Evolutionary conservation across 2,329 filamentous ascomycete genomes (phyloP).

Genomic region (Trichoderma afroharzianum): DNA sequence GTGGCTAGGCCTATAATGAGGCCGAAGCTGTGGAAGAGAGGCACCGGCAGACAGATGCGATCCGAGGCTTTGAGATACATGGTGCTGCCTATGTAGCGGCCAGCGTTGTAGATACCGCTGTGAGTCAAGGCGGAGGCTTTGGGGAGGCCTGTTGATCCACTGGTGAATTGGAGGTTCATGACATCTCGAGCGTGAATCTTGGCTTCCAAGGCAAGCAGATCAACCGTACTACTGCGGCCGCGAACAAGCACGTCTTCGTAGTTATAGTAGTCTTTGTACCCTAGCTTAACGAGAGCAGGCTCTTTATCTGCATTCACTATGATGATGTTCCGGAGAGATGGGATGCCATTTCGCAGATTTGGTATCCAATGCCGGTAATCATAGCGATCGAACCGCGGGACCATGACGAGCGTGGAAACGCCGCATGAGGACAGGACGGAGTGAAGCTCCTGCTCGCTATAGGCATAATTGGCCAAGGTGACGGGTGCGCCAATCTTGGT

Average conservation of each 20-base stretch:
- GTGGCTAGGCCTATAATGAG: conserved; percentile 3
- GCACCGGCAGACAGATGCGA: not conserved
- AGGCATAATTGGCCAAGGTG: not conserved
- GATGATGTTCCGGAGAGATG: not conserved
- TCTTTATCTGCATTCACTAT: not conserved
- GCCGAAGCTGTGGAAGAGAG: conserved; percentile 1
- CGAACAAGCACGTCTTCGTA: not conserved
- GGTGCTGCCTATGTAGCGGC: conserved; percentile 1
- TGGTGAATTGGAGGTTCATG: conserved; percentile 9
- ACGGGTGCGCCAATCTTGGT: not conserved
- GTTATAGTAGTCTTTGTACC: not conserved
- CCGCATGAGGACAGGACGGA: not conserved
- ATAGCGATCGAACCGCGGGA: not conserved
- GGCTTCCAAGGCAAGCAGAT: not conserved
- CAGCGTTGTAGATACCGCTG: conserved; percentile 6
- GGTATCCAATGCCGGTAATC: not conserved
- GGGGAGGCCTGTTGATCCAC: not conserved
- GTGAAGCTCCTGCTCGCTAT: not conserved
- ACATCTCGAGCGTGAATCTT: not conserved
- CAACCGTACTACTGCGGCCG: not conserved
- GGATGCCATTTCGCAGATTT: not conserved
- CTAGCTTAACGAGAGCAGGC: not conserved
- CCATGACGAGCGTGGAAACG: not conserved
- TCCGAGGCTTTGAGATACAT: conserved; percentile 1
- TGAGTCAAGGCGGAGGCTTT: conserved; percentile 1